Evolutionary conservation across 2,329 filamentous ascomycete species (phyloP).

Genomic region (Septoria linicola): DNA sequence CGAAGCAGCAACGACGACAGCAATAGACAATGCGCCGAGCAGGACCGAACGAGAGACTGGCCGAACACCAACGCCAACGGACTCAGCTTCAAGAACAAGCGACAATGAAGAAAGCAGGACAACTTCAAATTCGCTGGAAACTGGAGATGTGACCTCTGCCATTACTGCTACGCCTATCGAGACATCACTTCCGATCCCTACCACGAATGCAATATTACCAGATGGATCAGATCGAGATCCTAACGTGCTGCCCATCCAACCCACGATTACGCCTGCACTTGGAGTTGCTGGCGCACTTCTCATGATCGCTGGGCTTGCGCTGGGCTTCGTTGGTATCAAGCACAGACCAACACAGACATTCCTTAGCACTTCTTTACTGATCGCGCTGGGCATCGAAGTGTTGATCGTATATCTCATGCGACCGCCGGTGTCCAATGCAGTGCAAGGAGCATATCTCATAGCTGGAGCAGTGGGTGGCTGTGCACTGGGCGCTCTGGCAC

Average conservation of each 20-base stretch:
- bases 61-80: conserved; percentile 4
- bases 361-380: conserved; percentile 73
- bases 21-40: conserved; percentile 4
- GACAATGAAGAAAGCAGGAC: conserved; percentile 6
- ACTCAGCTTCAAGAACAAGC: conserved; percentile 1
- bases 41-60: conserved; percentile 8
- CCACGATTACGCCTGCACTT: conserved; percentile 75
- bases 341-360: conserved; percentile 74
- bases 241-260: conserved; percentile 63
- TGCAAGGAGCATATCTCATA: conserved; percentile 85
- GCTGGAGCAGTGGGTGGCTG: conserved; percentile 71
- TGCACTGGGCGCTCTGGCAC: conserved; percentile 69
- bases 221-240: conserved; percentile 3
- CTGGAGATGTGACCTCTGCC: conserved; percentile 18
- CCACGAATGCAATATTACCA: conserved; percentile 12
- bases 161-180: conserved; percentile 16
- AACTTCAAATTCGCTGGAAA: background rate
- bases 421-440: conserved; percentile 67
- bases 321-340: conserved; percentile 78
- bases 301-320: conserved; percentile 67
- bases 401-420: conserved; percentile 88
- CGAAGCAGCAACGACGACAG: conserved; percentile 8
- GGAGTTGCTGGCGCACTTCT: conserved; percentile 76
- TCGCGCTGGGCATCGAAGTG: conserved; percentile 70
- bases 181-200: conserved; percentile 6